These are phyloP conservation scores for Cyberlindnera bimundalis DNA, from an alignment of 805 yeast species.

Conservation along the genomic window DNA sequence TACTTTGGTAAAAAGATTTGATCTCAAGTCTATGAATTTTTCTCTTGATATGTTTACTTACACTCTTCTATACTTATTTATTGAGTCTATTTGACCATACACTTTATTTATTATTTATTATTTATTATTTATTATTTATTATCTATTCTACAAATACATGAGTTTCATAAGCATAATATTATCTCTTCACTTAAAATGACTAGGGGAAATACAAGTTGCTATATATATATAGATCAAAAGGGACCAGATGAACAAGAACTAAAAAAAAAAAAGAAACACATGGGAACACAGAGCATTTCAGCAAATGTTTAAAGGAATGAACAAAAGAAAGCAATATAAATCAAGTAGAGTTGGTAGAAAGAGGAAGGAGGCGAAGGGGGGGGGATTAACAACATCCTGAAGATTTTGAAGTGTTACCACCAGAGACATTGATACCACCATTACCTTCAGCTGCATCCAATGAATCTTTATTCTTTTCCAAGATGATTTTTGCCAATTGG, in stretches of 20 bases:
- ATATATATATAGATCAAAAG: no score
- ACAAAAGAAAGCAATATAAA: not conserved
- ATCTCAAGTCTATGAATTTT: conserved; percentile 6
- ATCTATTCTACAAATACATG: not conserved
- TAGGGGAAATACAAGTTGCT: no score
- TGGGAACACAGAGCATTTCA: no score
- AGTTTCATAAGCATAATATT: no score
- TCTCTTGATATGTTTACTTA: no score
- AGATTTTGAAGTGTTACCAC: conserved; percentile 6
- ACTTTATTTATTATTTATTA: conserved; percentile 1
- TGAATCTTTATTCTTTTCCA: conserved; percentile 62
- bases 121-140: not conserved
- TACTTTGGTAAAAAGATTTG: conserved; percentile 66
- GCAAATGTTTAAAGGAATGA: not conserved
- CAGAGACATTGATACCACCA: conserved; percentile 26
- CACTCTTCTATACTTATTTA: no score
- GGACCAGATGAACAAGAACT: no score
- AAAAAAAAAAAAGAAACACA: no score
- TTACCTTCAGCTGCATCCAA: conserved; percentile 25
- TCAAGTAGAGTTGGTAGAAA: not conserved
- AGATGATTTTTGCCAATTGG: conserved; percentile 81
- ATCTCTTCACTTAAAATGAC: no score
- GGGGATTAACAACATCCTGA: conserved; percentile 5
- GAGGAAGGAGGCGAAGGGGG: not conserved
- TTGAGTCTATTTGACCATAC: no score